phyloP scores from a whole-genome alignment of 2,329 filamentous ascomycete species.

The Pseudogymnoascus sp. region DNA sequence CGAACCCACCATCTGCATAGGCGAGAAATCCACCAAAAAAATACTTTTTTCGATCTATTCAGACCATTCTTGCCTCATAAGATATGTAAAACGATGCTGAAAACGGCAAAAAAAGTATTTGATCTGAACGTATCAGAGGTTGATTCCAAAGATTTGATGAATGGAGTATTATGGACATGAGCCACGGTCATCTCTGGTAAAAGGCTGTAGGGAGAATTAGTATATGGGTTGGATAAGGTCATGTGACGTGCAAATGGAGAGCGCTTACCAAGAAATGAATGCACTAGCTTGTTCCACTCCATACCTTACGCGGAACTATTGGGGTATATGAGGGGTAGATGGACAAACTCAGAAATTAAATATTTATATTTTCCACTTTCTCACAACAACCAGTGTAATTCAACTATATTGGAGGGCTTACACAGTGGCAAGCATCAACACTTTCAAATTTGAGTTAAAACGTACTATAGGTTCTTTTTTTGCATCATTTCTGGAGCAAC shows the following conservation, averaged over 20 bases:
- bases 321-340: background rate
- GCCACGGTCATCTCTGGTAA: slow-evolving; percentile 33
- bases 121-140: slow-evolving; percentile 22
- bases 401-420: background rate
- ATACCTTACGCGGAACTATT: slow-evolving; percentile 7
- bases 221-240: slow-evolving; percentile 3
- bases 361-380: background rate
- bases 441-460: background rate
- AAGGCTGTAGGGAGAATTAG: slow-evolving; percentile 22
- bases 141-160: slow-evolving; percentile 43
- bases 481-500: background rate
- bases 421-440: background rate
- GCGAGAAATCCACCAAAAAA: background rate
- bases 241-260: background rate
- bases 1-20: background rate
- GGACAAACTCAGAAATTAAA: background rate
- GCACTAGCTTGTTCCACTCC: slow-evolving; percentile 30
- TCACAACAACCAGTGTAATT: background rate
- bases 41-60: background rate
- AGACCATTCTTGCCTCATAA: background rate
- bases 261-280: slow-evolving; percentile 29
- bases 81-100: slow-evolving; percentile 1
- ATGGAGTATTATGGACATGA: slow-evolving; percentile 43
- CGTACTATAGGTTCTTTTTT: background rate
- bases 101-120: slow-evolving; percentile 15